These are phyloP conservation scores for Salix caprea DNA, from an alignment of 345 rosid species.

Conservation along the genomic window DNA sequence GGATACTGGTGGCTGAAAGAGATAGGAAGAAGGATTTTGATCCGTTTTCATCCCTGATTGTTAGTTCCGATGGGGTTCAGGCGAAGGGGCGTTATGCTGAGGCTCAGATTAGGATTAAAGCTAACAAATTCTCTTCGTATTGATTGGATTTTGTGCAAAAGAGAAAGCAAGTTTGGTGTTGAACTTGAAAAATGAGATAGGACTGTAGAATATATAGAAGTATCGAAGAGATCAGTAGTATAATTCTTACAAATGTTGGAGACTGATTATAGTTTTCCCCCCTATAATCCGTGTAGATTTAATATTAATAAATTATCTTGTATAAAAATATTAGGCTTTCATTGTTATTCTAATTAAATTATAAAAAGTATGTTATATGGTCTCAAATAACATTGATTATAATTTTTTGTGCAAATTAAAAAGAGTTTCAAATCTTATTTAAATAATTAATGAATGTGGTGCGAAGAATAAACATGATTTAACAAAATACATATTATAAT, in stretches of 20 bases:
- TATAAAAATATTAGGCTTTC: too few relatives aligned
- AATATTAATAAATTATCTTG: too few relatives aligned
- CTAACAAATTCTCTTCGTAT: not conserved
- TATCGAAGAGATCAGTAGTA: not conserved
- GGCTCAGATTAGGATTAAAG: slow-evolving; percentile 57
- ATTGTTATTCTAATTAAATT: too few relatives aligned
- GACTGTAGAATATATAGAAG: not conserved
- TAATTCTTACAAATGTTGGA: not conserved
- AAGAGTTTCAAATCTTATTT: too few relatives aligned
- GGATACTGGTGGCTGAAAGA: slow-evolving; percentile 48
- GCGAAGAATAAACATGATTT: too few relatives aligned
- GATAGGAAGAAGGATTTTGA: slow-evolving; percentile 58
- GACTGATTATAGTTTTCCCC: not conserved
- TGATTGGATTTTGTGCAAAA: not conserved
- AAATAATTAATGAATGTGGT: too few relatives aligned
- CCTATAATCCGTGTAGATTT: too few relatives aligned
- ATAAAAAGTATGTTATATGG: too few relatives aligned
- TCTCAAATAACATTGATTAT: too few relatives aligned
- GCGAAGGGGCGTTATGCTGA: slow-evolving; percentile 91
- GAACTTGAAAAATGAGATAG: not conserved
- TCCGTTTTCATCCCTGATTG: slow-evolving; percentile 73
- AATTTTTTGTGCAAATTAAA: too few relatives aligned
- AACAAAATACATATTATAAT: too few relatives aligned
- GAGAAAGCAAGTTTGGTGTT: not conserved
- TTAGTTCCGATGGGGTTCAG: slow-evolving; percentile 53